Evolutionary conservation across 495 filamentous ascomycete species (phyloP), one percentile per base, ranked within the genome.

Genomic region (Hyphodiscus hymeniophilus): DNA sequence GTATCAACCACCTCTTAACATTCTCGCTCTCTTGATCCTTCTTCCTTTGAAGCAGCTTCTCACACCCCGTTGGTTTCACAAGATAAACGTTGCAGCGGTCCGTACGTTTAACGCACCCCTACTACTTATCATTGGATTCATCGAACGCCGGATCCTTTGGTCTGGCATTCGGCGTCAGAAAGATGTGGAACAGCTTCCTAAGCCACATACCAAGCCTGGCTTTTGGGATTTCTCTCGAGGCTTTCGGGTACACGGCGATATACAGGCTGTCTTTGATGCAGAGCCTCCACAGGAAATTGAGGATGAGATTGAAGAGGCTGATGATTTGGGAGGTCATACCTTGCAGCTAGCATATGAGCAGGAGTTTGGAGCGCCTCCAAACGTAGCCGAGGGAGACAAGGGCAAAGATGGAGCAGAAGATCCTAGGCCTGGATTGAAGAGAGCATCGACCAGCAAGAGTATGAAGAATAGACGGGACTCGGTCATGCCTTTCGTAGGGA

Each of bases 1-100:
- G 20, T 88, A 86, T 56, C 74, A 77, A 38, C 81, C 83, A 8
- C 83, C 83, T 3, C 82, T 85, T 65, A 88, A 88, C 61, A 70
- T 88, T 50, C 61, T 85, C 42, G 83, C 83, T 38, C 58, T 85
- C 20, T 52, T 79, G 38, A 50, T 82, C 28, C 66, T 85, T 18
- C 66, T 84, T 5, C 83, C 83, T 1, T 69, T 87, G 40, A 85
- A 84, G 47, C 76, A 77, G 52, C 51, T 79, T 8, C 67, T 82
- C 40, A 72, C 74, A 0, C 76, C 80, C 1, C 77, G 83, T 28
- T 86, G 82, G 82, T 86, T 86, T 53, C 83, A 87, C 65, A 87
- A 86, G 57, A 76, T 86, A 48, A 85, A 87, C 56, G 79, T 87
- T 38, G 68, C 73, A 40, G 68, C 69, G 10, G 75, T 86, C 12